Percentiles rank a stretch among this genome's conserved stretches.
Conservation (phyloP, 2,329 filamentous ascomycete species). For the Metarhizium album region DNA sequence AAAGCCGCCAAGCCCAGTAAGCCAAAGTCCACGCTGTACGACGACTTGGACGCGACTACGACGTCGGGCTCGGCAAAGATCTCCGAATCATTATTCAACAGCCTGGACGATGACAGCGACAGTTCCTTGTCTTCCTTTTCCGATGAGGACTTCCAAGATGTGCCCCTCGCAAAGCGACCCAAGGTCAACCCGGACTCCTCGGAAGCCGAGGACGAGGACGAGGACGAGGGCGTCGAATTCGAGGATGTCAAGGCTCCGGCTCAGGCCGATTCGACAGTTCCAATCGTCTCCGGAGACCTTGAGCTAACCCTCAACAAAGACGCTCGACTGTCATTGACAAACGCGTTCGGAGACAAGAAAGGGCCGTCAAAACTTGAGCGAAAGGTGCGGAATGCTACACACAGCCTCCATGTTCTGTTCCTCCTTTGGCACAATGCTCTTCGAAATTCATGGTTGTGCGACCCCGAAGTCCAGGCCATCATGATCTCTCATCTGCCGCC, state of each 20-base stretch:
- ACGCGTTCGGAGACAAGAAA: conserved; percentile 59
- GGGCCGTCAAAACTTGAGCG: conserved; percentile 79
- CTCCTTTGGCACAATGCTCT: conserved; percentile 84
- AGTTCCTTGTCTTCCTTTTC: conserved; percentile 43
- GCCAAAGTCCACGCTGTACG: conserved; percentile 49
- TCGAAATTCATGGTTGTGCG: conserved; percentile 75
- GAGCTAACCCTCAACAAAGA: conserved; percentile 59
- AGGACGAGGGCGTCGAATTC: conserved; percentile 38
- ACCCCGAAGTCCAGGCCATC: conserved; percentile 62
- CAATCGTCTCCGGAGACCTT: conserved; percentile 52
- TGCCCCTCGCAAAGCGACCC: conserved; percentile 29
- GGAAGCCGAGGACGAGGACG: conserved; percentile 9
- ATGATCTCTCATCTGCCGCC: conserved; percentile 64
- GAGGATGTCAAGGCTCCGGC: conserved; percentile 56
- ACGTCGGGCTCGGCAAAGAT: conserved; percentile 33
- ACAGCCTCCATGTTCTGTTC: conserved; percentile 80
- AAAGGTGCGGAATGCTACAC: conserved; percentile 64
- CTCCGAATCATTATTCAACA: conserved; percentile 30
- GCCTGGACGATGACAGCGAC: conserved; percentile 30
- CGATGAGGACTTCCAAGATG: conserved; percentile 43
- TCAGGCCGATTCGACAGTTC: conserved; percentile 34
- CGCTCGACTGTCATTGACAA: conserved; percentile 47
- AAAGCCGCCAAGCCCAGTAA: conserved; percentile 16
- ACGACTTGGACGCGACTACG: conserved; percentile 44
- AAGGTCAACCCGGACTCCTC: conserved; percentile 19